Conservation (phyloP, 225 moss, liverwort and hornwort genomes). For the Ulota crispa region DNA sequence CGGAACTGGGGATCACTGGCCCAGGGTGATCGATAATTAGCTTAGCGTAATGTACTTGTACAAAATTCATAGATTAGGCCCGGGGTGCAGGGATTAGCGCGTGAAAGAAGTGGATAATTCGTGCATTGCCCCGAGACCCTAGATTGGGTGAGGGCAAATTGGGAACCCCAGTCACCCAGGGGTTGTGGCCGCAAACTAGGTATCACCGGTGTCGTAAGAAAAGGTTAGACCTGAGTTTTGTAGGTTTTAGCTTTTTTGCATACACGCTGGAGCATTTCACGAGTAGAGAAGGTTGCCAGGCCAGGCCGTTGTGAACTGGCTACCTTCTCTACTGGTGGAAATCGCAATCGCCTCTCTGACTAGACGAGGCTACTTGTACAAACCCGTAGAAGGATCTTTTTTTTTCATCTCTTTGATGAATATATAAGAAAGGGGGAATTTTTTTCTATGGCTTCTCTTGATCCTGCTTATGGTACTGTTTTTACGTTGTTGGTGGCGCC, state of each 20-base stretch:
- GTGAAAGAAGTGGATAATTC: neutral
- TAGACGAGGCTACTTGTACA: conserved; percentile 46
- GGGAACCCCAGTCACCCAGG: neutral
- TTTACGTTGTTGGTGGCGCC: neutral
- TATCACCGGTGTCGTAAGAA: conserved; percentile 11
- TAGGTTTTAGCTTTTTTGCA: neutral
- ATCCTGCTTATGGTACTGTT: neutral
- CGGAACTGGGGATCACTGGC: neutral
- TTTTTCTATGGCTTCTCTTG: too few species aligned
- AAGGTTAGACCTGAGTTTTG: neutral
- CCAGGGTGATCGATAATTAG: conserved; percentile 4
- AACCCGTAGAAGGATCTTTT: conserved; percentile 18
- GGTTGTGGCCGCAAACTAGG: conserved; percentile 24
- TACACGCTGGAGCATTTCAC: conserved; percentile 2
- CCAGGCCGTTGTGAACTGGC: conserved; percentile 8
- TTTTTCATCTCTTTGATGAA: conserved; percentile 1
- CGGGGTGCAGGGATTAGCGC: conserved; percentile 9
- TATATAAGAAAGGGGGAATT: neutral
- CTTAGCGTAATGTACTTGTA: conserved; percentile 41
- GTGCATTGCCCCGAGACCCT: conserved; percentile 14
- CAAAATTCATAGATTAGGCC: conserved; percentile 51
- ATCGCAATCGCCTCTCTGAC: conserved; percentile 37
- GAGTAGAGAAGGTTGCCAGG: conserved; percentile 39
- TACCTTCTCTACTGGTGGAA: conserved; percentile 42
- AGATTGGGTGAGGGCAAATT: conserved; percentile 21